Percentiles rank a stretch among this genome's conserved stretches.
These are phyloP conservation scores for Sporothrix protearum DNA, from an alignment of 2,329 filamentous ascomycete species.

Conservation along the genomic window DNA sequence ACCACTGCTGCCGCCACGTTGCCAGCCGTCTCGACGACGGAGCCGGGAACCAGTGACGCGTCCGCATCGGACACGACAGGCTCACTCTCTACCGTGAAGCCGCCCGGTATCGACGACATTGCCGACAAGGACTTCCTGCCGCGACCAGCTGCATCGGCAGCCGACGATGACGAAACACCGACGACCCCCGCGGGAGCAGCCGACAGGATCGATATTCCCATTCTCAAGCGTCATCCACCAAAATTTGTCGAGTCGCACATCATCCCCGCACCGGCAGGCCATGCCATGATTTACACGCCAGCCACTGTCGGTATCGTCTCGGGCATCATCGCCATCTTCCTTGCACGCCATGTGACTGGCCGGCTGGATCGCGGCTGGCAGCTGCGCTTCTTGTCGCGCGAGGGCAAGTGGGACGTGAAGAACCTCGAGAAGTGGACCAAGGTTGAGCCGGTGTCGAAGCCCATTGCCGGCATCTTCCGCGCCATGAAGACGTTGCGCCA, in stretches of 20 bases:
- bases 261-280: conserved; percentile 72
- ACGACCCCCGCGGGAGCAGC: conserved; percentile 45
- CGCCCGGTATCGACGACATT: conserved; percentile 36
- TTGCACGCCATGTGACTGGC: conserved; percentile 68
- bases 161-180: conserved; percentile 42
- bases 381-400: conserved; percentile 78
- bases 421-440: conserved; percentile 89
- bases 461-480: conserved; percentile 75
- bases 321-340: conserved; percentile 78
- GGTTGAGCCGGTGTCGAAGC: conserved; percentile 70
- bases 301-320: conserved; percentile 71
- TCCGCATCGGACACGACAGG: not conserved
- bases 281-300: conserved; percentile 79
- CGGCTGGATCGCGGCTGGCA: conserved; percentile 86
- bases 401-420: conserved; percentile 97
- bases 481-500: conserved; percentile 93
- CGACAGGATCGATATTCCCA: conserved; percentile 41
- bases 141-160: not conserved
- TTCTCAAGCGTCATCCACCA: conserved; percentile 47
- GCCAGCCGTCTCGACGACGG: not conserved
- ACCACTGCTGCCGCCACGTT: not conserved
- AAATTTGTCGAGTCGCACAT: conserved; percentile 64
- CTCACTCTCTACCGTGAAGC: not conserved
- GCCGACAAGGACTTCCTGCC: conserved; percentile 39
- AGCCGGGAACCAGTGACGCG: not conserved